phyloP scores from a whole-genome alignment of 2,329 filamentous ascomycete species.

The Pseudocercospora fuligena region DNA sequence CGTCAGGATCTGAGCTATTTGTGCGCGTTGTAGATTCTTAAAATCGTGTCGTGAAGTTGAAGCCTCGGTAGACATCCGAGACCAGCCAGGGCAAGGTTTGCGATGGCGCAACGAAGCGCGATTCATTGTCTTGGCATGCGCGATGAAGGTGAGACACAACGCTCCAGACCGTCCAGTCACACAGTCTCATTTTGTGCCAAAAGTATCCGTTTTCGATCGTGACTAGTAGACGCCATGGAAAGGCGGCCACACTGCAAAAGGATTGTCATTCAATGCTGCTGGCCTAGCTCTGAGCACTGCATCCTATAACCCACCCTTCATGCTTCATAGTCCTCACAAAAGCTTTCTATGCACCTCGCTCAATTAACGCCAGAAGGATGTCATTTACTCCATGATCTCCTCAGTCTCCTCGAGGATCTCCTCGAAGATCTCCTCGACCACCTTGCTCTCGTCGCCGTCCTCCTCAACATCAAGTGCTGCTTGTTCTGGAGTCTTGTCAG shows the following conservation, averaged over 20 bases:
- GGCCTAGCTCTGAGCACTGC: neutral
- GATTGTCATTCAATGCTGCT: neutral
- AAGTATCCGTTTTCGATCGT: neutral
- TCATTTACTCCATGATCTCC: constrained; percentile 64
- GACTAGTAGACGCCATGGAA: neutral
- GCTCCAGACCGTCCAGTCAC: neutral
- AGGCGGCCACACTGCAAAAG: neutral
- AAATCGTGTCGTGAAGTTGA: neutral
- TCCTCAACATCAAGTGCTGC: constrained; percentile 60
- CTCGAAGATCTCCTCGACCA: constrained; percentile 79
- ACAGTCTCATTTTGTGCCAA: neutral
- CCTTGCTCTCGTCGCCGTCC: constrained; percentile 57
- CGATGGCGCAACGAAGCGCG: neutral
- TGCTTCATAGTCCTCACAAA: constrained; percentile 1
- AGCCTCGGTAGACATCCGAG: neutral
- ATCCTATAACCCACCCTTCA: neutral
- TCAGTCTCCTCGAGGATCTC: constrained; percentile 88
- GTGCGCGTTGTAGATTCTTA: no score
- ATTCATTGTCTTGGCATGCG: neutral
- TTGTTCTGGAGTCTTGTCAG: constrained; percentile 67
- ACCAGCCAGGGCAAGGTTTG: neutral
- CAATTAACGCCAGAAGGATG: neutral
- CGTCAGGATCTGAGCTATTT: no score
- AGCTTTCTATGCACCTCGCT: constrained; percentile 9
- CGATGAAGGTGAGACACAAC: neutral